Conservation (phyloP, 208 protist genomes). For the Trichomonas gallinae region DNA sequence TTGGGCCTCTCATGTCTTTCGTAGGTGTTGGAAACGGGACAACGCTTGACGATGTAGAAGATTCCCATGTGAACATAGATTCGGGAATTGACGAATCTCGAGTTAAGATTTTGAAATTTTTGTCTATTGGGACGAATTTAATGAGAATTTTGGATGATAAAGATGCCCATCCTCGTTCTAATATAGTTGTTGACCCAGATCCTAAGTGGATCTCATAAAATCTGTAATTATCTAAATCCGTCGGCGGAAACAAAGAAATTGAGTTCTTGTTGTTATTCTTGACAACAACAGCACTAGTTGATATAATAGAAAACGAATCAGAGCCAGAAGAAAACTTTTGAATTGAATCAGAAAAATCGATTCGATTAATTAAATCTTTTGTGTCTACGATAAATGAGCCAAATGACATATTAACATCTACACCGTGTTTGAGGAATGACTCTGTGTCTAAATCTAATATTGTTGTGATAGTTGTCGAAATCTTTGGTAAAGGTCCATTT, state of each 20-base stretch:
- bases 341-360: too few relatives aligned
- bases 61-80: not conserved
- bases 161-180: not conserved
- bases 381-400: too few relatives aligned
- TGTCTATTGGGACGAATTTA: not conserved
- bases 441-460: too few relatives aligned
- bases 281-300: too few relatives aligned
- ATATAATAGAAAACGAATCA: too few relatives aligned
- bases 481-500: too few relatives aligned
- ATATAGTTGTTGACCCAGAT: not conserved
- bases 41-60: not conserved
- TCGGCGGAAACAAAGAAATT: not conserved
- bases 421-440: too few relatives aligned
- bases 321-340: too few relatives aligned
- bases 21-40: not conserved
- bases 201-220: not conserved
- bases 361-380: too few relatives aligned
- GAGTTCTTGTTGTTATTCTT: not conserved
- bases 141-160: not conserved
- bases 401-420: too few relatives aligned
- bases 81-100: not conserved
- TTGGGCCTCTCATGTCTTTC: not conserved
- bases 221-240: not conserved
- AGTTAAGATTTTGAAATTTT: not conserved
- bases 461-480: too few relatives aligned